phyloP scores from a whole-genome alignment of 1,284 basidiomycete species.

The Puccinia brachypodii region DNA sequence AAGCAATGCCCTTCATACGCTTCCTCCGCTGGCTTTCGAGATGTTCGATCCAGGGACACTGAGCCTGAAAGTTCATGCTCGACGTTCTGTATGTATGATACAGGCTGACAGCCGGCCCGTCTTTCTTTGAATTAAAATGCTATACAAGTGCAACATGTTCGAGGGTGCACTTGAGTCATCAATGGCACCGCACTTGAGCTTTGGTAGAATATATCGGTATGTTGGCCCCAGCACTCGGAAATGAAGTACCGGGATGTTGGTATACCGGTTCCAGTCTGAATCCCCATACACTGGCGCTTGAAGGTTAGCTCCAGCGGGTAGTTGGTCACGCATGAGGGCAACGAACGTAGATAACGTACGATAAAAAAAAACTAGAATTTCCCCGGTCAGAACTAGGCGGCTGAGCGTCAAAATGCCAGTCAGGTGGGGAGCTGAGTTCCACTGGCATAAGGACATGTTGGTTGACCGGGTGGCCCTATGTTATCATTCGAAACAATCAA shows the following conservation, averaged over 20 bases:
- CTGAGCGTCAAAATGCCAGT: too few species aligned
- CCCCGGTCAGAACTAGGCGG: background rate
- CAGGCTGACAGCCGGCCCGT: background rate
- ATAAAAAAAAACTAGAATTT: too few species aligned
- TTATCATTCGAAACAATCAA: background rate
- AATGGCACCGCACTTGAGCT: background rate
- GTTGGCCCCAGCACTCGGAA: background rate
- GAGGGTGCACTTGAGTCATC: background rate
- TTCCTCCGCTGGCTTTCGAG: background rate
- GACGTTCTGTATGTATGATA: background rate
- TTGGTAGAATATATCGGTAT: slow-evolving; percentile 1
- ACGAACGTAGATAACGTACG: too few species aligned
- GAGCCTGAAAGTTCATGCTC: slow-evolving; percentile 1
- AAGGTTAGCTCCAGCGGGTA: background rate
- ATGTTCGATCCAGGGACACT: background rate
- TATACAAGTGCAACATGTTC: slow-evolving; percentile 22
- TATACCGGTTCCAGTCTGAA: background rate
- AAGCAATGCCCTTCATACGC: slow-evolving; percentile 1
- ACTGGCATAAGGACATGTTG: background rate
- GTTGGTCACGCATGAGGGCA: too few species aligned
- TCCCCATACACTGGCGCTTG: background rate
- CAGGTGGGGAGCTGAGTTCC: background rate
- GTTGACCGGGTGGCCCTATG: background rate
- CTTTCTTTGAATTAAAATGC: background rate
- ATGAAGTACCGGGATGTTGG: background rate